Conservation (phyloP, 2,329 filamentous ascomycete species). For the Alternaria arborescens region DNA sequence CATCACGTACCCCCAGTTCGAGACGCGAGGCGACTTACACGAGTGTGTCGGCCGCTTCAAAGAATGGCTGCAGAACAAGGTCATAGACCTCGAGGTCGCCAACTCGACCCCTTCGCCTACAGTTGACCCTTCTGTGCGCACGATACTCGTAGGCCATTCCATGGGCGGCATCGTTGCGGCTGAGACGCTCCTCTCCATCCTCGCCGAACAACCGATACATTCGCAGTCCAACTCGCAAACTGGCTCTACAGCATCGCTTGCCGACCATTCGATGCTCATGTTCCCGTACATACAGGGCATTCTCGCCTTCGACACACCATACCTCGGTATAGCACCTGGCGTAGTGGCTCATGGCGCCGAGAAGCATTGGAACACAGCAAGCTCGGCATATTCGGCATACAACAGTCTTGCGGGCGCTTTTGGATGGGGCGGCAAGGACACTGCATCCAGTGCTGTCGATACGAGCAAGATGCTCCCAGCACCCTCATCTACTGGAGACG, state of each 20-base stretch:
- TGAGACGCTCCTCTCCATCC: slow-evolving; percentile 80
- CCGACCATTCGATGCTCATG: slow-evolving; percentile 72
- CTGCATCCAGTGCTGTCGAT: slow-evolving; percentile 36
- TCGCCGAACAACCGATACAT: slow-evolving; percentile 61
- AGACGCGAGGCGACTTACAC: slow-evolving; percentile 79
- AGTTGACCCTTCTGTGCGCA: slow-evolving; percentile 83
- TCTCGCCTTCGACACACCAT: slow-evolving; percentile 94
- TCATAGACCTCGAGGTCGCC: slow-evolving; percentile 92
- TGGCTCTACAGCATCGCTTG: slow-evolving; percentile 41
- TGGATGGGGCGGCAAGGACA: slow-evolving; percentile 63
- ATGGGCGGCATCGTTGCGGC: slow-evolving; percentile 93
- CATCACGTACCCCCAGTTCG: slow-evolving; percentile 80
- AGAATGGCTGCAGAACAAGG: slow-evolving; percentile 86
- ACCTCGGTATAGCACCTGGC: slow-evolving; percentile 79
- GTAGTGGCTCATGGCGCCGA: slow-evolving; percentile 89
- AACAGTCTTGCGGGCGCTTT: slow-evolving; percentile 70
- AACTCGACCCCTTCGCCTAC: slow-evolving; percentile 83
- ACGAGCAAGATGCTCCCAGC: slow-evolving; percentile 48
- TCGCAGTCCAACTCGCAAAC: slow-evolving; percentile 48
- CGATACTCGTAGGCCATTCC: slow-evolving; percentile 84
- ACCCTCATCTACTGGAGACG: slow-evolving; percentile 54
- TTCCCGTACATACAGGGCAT: slow-evolving; percentile 93
- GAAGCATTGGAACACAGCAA: slow-evolving; percentile 79
- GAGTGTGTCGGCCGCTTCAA: slow-evolving; percentile 77
- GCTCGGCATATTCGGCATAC: slow-evolving; percentile 72